Conservation (phyloP, 768 basidiomycete species). For the Cystofilobasidium bisporidii region DNA sequence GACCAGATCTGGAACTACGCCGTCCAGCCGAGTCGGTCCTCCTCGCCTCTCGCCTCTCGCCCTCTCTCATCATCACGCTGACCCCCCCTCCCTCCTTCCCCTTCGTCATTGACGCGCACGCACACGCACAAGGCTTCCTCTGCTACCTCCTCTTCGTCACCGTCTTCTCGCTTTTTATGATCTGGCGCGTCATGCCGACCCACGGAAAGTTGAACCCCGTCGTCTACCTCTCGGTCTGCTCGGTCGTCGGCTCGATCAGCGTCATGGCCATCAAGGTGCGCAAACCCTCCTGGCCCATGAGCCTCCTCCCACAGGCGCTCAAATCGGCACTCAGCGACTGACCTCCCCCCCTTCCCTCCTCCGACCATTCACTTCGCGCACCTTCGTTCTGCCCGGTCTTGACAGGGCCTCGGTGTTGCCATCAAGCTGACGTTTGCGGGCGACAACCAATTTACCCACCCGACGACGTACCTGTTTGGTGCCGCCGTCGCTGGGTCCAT, state of each 20-base stretch:
- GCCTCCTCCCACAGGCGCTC: neutral
- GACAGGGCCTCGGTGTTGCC: slow-evolving; percentile 85
- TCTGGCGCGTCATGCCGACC: slow-evolving; percentile 70
- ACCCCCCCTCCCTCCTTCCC: neutral
- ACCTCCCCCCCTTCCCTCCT: too few relatives aligned
- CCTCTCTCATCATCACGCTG: neutral
- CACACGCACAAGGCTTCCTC: slow-evolving; percentile 19
- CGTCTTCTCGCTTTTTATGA: slow-evolving; percentile 71
- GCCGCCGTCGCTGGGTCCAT: slow-evolving; percentile 74
- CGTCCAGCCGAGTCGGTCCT: slow-evolving; percentile 67
- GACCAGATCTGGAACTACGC: slow-evolving; percentile 88
- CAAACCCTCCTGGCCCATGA: too few relatives aligned
- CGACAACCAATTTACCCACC: slow-evolving; percentile 88
- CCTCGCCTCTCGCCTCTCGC: neutral
- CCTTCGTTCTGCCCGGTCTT: too few relatives aligned
- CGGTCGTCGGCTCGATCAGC: slow-evolving; percentile 87
- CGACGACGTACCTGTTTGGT: slow-evolving; percentile 93
- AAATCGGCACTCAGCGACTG: too few relatives aligned
- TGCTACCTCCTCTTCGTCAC: slow-evolving; percentile 20
- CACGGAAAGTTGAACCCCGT: slow-evolving; percentile 80
- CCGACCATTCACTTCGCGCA: too few relatives aligned
- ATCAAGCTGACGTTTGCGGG: slow-evolving; percentile 87
- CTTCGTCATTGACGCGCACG: too few relatives aligned
- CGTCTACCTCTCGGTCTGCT: slow-evolving; percentile 94
- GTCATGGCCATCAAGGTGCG: slow-evolving; percentile 86